Evolutionary conservation across 2,329 filamentous ascomycete genomes (phyloP).

Genomic region (Phialophora chinensis): DNA sequence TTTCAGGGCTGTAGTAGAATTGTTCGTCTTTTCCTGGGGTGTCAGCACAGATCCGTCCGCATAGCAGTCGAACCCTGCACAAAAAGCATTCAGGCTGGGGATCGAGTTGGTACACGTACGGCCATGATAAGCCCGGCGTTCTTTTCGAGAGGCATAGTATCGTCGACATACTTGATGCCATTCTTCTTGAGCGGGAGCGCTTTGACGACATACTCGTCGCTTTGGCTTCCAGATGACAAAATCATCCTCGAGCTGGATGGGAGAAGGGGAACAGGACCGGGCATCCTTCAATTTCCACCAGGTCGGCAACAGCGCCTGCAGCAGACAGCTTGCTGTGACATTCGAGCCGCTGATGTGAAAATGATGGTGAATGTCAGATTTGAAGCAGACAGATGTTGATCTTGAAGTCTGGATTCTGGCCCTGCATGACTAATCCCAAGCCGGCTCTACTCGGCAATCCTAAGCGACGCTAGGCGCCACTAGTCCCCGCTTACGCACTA

Average conservation of each 20-base stretch:
- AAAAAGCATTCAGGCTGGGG: background rate
- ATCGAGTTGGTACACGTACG: slow-evolving; percentile 9
- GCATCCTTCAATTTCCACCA: background rate
- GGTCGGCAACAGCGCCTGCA: background rate
- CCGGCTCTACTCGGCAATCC: background rate
- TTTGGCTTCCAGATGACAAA: background rate
- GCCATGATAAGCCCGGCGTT: slow-evolving; percentile 27
- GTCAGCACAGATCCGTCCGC: background rate
- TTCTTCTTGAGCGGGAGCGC: background rate
- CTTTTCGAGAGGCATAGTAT: slow-evolving; percentile 16
- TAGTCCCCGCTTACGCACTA: background rate
- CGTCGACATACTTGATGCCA: slow-evolving; percentile 3
- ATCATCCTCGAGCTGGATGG: background rate
- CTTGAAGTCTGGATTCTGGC: background rate
- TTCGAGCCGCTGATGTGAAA: background rate
- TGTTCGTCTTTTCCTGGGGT: slow-evolving; percentile 70
- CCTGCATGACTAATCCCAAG: background rate
- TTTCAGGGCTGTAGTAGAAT: slow-evolving; percentile 92
- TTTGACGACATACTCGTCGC: background rate
- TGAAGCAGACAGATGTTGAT: background rate
- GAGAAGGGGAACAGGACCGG: background rate
- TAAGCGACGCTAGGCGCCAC: background rate
- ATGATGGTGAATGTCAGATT: background rate
- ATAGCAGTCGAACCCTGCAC: background rate
- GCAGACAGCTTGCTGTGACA: background rate